These are phyloP conservation scores for Leishmania mexicana DNA, from an alignment of 208 protist genomes.

Conservation along the genomic window DNA sequence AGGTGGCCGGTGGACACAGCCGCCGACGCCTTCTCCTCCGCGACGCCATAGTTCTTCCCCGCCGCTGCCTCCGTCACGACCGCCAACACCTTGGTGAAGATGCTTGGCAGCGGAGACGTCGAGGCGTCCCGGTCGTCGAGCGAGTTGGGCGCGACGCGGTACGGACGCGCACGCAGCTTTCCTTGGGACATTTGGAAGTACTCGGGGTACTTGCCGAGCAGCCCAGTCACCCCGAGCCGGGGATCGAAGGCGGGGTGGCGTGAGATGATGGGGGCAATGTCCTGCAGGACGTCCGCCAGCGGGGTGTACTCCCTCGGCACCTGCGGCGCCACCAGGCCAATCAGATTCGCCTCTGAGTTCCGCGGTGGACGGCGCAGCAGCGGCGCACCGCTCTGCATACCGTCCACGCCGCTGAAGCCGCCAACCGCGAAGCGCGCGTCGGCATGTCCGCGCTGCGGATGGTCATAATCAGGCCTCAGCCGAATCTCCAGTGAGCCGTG, in stretches of 20 bases:
- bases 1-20: conserved; percentile 63
- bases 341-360: conserved; percentile 80
- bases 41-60: conserved; percentile 64
- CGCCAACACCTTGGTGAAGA: conserved; percentile 59
- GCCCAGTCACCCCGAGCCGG: conserved; percentile 73
- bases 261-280: conserved; percentile 80
- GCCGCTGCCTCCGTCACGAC: conserved; percentile 52
- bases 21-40: conserved; percentile 45
- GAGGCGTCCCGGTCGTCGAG: conserved; percentile 50
- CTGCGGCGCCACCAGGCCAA: conserved; percentile 60
- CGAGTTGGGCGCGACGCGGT: conserved; percentile 71
- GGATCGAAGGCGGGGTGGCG: conserved; percentile 81
- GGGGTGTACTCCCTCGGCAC: conserved; percentile 66
- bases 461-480: conserved; percentile 60
- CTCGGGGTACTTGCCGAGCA: conserved; percentile 87
- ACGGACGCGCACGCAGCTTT: conserved; percentile 76
- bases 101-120: conserved; percentile 59
- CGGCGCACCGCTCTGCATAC: conserved; percentile 4
- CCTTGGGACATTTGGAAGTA: conserved; percentile 86
- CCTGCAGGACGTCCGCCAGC: conserved; percentile 70
- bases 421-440: conserved; percentile 48
- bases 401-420: conserved; percentile 11
- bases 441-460: conserved; percentile 66
- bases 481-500: conserved; percentile 64
- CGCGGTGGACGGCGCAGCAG: conserved; percentile 56